phyloP scores from a whole-genome alignment of 768 basidiomycete species.

The Phylloporus sp. region DNA sequence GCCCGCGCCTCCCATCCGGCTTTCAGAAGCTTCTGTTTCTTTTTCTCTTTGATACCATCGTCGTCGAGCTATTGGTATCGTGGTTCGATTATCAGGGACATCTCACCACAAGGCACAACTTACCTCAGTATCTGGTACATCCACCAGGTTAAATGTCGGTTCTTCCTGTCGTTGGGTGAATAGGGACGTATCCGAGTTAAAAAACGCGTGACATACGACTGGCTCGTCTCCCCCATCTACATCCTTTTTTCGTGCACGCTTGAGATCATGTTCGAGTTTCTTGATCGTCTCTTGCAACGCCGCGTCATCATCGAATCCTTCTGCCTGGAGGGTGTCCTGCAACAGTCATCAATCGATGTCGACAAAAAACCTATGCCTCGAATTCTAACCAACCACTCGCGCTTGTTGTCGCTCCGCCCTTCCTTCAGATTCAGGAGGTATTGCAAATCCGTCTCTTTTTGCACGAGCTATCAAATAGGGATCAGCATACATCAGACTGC shows the following conservation, averaged over 20 bases:
- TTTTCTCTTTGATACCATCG: slow-evolving; percentile 90
- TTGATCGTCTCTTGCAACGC: slow-evolving; percentile 80
- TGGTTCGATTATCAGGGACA: not conserved
- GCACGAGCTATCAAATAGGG: slow-evolving; percentile 46
- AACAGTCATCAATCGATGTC: not conserved
- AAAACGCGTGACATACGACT: slow-evolving; percentile 32
- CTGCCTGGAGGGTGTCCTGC: slow-evolving; percentile 57
- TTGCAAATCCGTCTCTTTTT: slow-evolving; percentile 75
- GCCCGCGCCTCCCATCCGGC: slow-evolving; percentile 90
- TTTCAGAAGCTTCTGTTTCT: slow-evolving; percentile 87
- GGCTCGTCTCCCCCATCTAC: slow-evolving; percentile 65
- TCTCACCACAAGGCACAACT: slow-evolving; percentile 5
- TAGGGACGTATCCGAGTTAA: not conserved
- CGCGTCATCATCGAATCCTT: slow-evolving; percentile 76
- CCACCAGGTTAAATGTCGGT: slow-evolving; percentile 85
- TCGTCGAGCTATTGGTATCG: slow-evolving; percentile 66
- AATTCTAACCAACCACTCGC: slow-evolving; percentile 67
- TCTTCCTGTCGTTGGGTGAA: slow-evolving; percentile 53
- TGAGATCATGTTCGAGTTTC: slow-evolving; percentile 76
- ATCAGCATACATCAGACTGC: not conserved
- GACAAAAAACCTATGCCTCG: not conserved
- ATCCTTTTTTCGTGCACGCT: slow-evolving; percentile 79
- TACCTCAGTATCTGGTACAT: slow-evolving; percentile 86
- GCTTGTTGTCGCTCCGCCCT: slow-evolving; percentile 53
- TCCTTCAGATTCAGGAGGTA: slow-evolving; percentile 64